These are phyloP conservation scores for Zymoseptoria crescenta DNA, from an alignment of 2,329 filamentous ascomycete species.

Conservation along the genomic window DNA sequence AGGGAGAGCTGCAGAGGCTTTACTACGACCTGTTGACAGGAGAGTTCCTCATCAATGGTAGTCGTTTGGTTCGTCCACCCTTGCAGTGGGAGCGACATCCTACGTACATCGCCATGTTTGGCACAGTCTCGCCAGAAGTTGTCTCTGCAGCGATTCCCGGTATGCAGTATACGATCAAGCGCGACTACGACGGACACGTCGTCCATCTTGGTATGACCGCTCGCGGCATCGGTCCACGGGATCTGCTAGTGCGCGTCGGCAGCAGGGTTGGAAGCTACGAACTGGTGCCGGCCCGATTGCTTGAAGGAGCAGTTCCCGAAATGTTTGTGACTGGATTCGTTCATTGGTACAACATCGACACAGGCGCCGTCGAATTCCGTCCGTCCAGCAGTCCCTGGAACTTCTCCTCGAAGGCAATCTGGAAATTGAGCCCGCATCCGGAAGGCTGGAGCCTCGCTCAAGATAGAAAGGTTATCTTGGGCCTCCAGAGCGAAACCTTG, in stretches of 20 bases:
- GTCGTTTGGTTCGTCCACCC: slow-evolving; percentile 47
- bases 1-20: slow-evolving; percentile 14
- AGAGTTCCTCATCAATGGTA: slow-evolving; percentile 43
- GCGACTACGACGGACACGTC: slow-evolving; percentile 6
- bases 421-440: not conserved
- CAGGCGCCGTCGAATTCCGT: not conserved
- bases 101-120: slow-evolving; percentile 47
- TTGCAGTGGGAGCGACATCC: slow-evolving; percentile 39
- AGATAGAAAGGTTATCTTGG: not conserved
- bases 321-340: slow-evolving; percentile 45
- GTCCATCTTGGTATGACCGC: slow-evolving; percentile 31
- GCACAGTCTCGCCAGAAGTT: slow-evolving; percentile 44
- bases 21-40: slow-evolving; percentile 43
- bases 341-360: slow-evolving; percentile 51
- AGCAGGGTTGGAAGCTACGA: slow-evolving; percentile 27
- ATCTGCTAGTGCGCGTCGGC: slow-evolving; percentile 40
- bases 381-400: not conserved
- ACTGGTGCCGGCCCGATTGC: slow-evolving; percentile 27
- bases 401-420: not conserved
- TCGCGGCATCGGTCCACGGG: not conserved
- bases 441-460: not conserved
- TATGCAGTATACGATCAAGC: slow-evolving; percentile 46
- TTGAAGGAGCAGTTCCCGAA: slow-evolving; percentile 44
- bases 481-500: not conserved
- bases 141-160: slow-evolving; percentile 44